Evolutionary conservation across 192 early-diverging fungal species (phyloP), one percentile per base, ranked within the genome.

Genomic region (Backusella psychrophila): DNA sequence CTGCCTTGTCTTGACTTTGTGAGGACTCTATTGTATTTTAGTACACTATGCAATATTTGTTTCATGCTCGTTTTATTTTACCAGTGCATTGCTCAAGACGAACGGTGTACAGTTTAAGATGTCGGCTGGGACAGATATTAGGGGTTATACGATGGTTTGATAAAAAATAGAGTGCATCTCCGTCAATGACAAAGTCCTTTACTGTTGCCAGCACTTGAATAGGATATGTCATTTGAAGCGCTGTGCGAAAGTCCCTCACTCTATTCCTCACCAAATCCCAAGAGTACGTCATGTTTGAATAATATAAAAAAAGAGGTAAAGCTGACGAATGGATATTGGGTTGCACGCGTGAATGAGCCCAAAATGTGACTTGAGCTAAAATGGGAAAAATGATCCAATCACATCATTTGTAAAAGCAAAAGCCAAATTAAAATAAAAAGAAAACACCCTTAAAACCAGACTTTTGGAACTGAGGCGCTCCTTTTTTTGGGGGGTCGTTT

Each of bases 261-360:
- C 88, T 82, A 56, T 73, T 81, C 23, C 89, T 84, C 36, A 91
- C 78, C 44, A 83, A 79, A 66, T 92, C 90, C 91, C 91, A 92
- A n/a, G 81, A 74, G 33, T 39, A 79, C 17, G 76, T 49, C 80
- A 73, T 53, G 9, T 6, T 29, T 11, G 2, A n/a, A 39, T 21
- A 38, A 34, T 19, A 41, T n/a, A 73, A 39, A 35, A 12, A 8
- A 52, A 35, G 5, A 23, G 33, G 2, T 33, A 39, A 69, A 69
- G 38, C 8, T 12, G 17, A 31, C 41, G 42, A 49, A 49, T 29
- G 46, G 39, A 42, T 4, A 71, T 39, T 39, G 11, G 38, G 29
- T 8, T 29, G 3, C 56, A 63, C 56, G 56, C 56, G 56, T 29
- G 26, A 63, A 23, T 63, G 11, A 14, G 26, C 56, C 56, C 8